Conservation (phyloP, 805 yeast genomes). For the Jamesozyma hellenica region DNA sequence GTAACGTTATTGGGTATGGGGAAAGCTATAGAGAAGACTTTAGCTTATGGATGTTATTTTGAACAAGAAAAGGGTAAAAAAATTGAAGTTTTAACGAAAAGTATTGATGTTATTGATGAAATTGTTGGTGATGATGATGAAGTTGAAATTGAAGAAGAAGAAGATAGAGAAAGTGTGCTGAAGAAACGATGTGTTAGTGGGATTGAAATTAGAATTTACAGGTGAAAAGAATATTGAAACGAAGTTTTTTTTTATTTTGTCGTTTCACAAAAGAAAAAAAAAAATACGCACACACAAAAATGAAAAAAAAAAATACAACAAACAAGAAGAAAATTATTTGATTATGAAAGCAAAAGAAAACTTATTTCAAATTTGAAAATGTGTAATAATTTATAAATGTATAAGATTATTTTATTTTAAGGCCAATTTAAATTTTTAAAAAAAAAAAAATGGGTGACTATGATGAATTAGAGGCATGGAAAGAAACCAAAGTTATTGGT, state of each 20-base stretch:
- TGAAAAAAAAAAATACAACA: no score
- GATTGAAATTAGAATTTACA: slow-evolving; percentile 34
- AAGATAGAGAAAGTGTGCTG: slow-evolving; percentile 26
- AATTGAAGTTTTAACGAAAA: slow-evolving; percentile 55
- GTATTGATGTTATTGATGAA: slow-evolving; percentile 67
- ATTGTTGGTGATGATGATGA: slow-evolving; percentile 28
- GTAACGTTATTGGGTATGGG: slow-evolving; percentile 71
- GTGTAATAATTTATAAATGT: no score
- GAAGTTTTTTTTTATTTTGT: no score
- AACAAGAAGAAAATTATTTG: no score
- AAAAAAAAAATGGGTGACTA: background rate
- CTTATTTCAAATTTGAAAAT: no score
- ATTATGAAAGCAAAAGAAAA: no score
- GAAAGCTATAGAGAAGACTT: slow-evolving; percentile 49
- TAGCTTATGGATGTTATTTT: slow-evolving; percentile 54
- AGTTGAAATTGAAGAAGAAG: slow-evolving; percentile 25
- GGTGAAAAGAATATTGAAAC: no score
- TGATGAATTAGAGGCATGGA: slow-evolving; percentile 26
- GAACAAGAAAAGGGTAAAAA: slow-evolving; percentile 38
- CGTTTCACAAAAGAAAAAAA: no score
- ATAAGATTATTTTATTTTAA: no score
- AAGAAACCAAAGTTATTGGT: slow-evolving; percentile 53
- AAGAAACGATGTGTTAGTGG: slow-evolving; percentile 34
- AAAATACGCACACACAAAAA: no score
- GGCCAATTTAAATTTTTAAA: no score